Percentiles rank a stretch among this genome's conserved stretches.
Evolutionary conservation across 2,329 filamentous ascomycete species (phyloP).

Genomic region (Corynespora cassiicola): DNA sequence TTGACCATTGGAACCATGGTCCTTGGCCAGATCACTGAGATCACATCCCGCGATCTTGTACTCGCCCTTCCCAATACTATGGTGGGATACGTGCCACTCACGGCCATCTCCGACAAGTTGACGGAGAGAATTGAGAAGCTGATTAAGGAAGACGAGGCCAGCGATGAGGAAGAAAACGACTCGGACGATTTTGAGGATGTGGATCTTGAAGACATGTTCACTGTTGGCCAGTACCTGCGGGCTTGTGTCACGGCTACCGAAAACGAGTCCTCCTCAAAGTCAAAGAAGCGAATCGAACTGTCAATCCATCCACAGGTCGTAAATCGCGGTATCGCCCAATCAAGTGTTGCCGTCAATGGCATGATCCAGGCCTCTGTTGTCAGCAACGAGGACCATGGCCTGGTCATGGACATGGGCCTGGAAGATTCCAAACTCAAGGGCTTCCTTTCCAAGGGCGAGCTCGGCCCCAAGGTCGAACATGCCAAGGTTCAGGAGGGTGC

Average conservation of each 20-base stretch:
- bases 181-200: constrained; percentile 64
- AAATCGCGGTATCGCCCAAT: constrained; percentile 75
- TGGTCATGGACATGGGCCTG: constrained; percentile 90
- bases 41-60: constrained; percentile 79
- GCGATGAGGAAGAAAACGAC: constrained; percentile 62
- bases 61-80: constrained; percentile 92
- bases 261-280: constrained; percentile 69
- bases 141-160: constrained; percentile 66
- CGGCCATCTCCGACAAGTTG: constrained; percentile 84
- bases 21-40: constrained; percentile 82
- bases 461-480: constrained; percentile 70
- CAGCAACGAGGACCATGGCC: constrained; percentile 95
- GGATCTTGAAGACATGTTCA: constrained; percentile 77
- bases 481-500: constrained; percentile 79
- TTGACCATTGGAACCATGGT: constrained; percentile 85
- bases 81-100: constrained; percentile 85
- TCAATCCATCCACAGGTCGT: constrained; percentile 80
- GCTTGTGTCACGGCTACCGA: constrained; percentile 81
- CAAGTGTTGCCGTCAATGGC: constrained; percentile 75
- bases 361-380: constrained; percentile 86
- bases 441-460: constrained; percentile 85
- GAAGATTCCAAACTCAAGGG: constrained; percentile 72
- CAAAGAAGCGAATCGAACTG: constrained; percentile 83
- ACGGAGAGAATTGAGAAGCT: constrained; percentile 76
- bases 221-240: constrained; percentile 85